Conservation (phyloP, 169 alveolate species). For the Prorocentrum cordatum region DNA sequence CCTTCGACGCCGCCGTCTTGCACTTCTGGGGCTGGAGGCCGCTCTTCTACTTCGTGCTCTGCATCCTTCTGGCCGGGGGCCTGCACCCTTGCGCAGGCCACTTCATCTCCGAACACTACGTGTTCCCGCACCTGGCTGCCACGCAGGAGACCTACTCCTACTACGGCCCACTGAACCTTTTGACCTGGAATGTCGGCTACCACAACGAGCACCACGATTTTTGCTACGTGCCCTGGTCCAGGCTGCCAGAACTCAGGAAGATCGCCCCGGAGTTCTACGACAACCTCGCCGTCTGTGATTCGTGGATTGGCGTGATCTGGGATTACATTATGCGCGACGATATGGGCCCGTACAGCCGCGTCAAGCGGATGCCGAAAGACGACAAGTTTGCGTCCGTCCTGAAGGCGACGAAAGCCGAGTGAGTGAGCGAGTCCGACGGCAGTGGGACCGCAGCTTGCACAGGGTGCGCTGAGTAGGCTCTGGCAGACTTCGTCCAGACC, state of each 20-base stretch:
- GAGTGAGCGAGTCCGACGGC: too few relatives aligned
- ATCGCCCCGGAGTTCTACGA: slow-evolving; percentile 77
- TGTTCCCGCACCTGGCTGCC: slow-evolving; percentile 22
- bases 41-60: slow-evolving; percentile 72
- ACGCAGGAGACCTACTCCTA: slow-evolving; percentile 78
- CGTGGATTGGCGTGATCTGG: slow-evolving; percentile 26
- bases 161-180: slow-evolving; percentile 77
- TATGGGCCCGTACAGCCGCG: slow-evolving; percentile 10
- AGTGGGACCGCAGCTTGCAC: too few relatives aligned
- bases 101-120: slow-evolving; percentile 81
- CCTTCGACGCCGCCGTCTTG: slow-evolving; percentile 52
- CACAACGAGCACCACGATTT: slow-evolving; percentile 83
- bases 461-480: too few relatives aligned
- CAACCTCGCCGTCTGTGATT: slow-evolving; percentile 66
- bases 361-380: neutral
- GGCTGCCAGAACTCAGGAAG: slow-evolving; percentile 73
- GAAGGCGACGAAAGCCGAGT: too few relatives aligned
- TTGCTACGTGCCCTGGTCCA: slow-evolving; percentile 75
- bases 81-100: slow-evolving; percentile 78
- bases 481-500: too few relatives aligned
- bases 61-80: slow-evolving; percentile 74
- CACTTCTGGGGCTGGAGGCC: slow-evolving; percentile 67
- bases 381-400: too few relatives aligned
- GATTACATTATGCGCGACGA: neutral
- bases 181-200: slow-evolving; percentile 79